Evolutionary conservation across 1,139 yeast species (phyloP).

Genomic region (Lodderomyces oxycetoniae): DNA sequence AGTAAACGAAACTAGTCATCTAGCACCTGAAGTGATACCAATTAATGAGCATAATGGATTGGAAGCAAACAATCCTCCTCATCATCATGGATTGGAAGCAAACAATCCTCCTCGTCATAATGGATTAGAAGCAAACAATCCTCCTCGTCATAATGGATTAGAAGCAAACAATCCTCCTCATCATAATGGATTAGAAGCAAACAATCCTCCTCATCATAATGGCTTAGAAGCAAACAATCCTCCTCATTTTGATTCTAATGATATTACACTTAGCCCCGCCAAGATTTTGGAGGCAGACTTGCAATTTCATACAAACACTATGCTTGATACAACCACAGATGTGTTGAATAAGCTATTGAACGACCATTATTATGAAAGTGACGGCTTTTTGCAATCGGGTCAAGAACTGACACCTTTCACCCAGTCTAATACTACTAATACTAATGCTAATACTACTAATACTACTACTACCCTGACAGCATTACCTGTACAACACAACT

Average conservation of each 20-base stretch:
- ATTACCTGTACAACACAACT: conserved; percentile 4
- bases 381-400: conserved; percentile 7
- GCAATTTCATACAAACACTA: conserved; percentile 15
- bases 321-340: conserved; percentile 38
- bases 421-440: conserved; percentile 1
- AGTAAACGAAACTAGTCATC: no score
- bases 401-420: conserved; percentile 3
- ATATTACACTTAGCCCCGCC: conserved; percentile 3
- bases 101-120: no score
- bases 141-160: no score
- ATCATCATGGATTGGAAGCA: no score
- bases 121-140: no score
- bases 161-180: no score
- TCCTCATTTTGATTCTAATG: not conserved
- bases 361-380: conserved; percentile 11
- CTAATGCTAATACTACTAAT: not conserved
- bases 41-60: no score
- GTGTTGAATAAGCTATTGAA: conserved; percentile 29
- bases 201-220: conserved; percentile 1
- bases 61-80: no score
- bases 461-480: not conserved
- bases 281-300: conserved; percentile 6
- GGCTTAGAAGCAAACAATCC: not conserved
- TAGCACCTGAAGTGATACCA: no score
- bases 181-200: not conserved